Evolutionary conservation across 495 filamentous ascomycete species (phyloP).

Genomic region (Lepidopterella palustris): DNA sequence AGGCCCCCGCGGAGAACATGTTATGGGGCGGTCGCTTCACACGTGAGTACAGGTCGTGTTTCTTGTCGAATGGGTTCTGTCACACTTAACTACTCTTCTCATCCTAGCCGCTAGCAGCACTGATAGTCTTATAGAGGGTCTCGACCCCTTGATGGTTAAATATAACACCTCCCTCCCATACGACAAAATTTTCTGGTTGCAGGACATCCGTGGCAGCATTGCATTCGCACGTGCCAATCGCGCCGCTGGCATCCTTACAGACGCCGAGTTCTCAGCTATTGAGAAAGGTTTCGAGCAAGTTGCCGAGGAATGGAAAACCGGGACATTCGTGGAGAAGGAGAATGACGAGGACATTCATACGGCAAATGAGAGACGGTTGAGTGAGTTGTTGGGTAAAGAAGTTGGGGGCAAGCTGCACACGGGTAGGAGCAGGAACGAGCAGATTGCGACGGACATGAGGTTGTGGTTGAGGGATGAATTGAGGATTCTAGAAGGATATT

Average conservation of each 20-base stretch:
- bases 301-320: slow-evolving; percentile 64
- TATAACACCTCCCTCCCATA: slow-evolving; percentile 86
- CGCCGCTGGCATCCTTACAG: slow-evolving; percentile 66
- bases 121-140: slow-evolving; percentile 48
- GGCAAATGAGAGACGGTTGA: slow-evolving; percentile 84
- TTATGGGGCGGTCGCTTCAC: slow-evolving; percentile 83
- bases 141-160: slow-evolving; percentile 81
- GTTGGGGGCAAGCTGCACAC: slow-evolving; percentile 92
- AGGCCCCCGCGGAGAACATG: slow-evolving; percentile 47
- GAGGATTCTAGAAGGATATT: slow-evolving; percentile 58
- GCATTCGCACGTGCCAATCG: slow-evolving; percentile 83
- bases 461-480: slow-evolving; percentile 83
- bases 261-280: slow-evolving; percentile 68
- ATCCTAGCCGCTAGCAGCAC: slow-evolving; percentile 24
- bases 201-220: slow-evolving; percentile 75
- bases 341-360: slow-evolving; percentile 84
- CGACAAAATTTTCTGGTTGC: slow-evolving; percentile 73
- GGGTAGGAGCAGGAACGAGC: slow-evolving; percentile 86
- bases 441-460: slow-evolving; percentile 89
- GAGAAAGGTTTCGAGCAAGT: slow-evolving; percentile 67
- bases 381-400: slow-evolving; percentile 81
- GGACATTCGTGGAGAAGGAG: slow-evolving; percentile 54
- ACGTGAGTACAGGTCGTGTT: slow-evolving; percentile 40
- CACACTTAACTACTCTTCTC: slow-evolving; percentile 13
- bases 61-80: not conserved